Percentiles rank a stretch among this genome's conserved stretches.
Evolutionary conservation across 1,139 yeast genomes (phyloP).

Genomic region (Blastobotrys illinoisensis): DNA sequence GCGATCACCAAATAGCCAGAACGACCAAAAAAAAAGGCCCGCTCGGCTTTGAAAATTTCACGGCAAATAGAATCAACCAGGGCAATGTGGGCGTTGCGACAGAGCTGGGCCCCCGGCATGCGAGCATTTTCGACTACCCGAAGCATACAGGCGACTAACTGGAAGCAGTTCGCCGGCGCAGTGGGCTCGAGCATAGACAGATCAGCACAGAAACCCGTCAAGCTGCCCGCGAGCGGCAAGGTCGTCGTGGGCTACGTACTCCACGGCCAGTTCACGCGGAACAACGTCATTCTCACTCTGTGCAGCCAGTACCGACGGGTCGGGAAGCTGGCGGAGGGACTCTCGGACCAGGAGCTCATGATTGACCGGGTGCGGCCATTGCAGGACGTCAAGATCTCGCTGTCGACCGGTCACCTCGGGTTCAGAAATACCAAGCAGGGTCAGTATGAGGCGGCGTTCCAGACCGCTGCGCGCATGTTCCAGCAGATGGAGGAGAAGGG

Average conservation of each 20-base stretch:
- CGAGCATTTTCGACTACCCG: background rate
- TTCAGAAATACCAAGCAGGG: constrained; percentile 54
- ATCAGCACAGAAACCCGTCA: constrained; percentile 2
- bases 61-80: background rate
- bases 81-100: background rate
- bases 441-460: constrained; percentile 93
- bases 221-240: constrained; percentile 24
- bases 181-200: background rate
- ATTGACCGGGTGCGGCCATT: constrained; percentile 75
- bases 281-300: constrained; percentile 76
- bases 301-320: constrained; percentile 58
- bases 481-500: constrained; percentile 55
- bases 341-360: constrained; percentile 65
- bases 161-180: background rate
- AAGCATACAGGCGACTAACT: background rate
- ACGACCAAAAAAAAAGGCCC: background rate
- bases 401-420: constrained; percentile 41
- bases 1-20: background rate
- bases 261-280: constrained; percentile 71
- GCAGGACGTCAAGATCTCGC: constrained; percentile 62
- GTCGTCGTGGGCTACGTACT: constrained; percentile 54
- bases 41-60: background rate
- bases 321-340: constrained; percentile 32
- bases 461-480: constrained; percentile 71
- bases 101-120: background rate